A percentile compares a stretch with the other conserved stretches of the same genome.
Evolutionary conservation across 108 stramenopile genomes (phyloP).

Genomic region (Conticribra guillardii): DNA sequence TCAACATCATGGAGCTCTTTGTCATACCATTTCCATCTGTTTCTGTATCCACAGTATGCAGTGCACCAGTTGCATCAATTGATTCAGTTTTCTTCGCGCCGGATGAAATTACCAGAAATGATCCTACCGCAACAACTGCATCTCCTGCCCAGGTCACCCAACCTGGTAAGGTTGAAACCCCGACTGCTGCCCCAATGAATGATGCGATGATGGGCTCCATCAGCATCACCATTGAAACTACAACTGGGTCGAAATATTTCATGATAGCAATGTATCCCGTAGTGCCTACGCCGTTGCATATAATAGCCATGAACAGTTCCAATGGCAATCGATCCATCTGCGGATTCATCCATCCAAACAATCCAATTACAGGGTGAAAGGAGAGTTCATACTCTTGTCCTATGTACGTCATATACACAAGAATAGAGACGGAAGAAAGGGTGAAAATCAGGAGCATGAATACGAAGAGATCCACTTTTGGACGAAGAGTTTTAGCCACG

Average conservation of each 20-base stretch:
- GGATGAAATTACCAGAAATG: slow-evolving; percentile 42
- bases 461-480: slow-evolving; percentile 44
- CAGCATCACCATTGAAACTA: slow-evolving; percentile 60
- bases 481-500: slow-evolving; percentile 56
- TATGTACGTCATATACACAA: slow-evolving; percentile 38
- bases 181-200: slow-evolving; percentile 34
- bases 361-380: slow-evolving; percentile 43
- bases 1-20: no score
- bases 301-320: slow-evolving; percentile 54
- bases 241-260: slow-evolving; percentile 68
- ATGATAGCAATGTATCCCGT: slow-evolving; percentile 70
- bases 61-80: slow-evolving; percentile 55
- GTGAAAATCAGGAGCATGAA: slow-evolving; percentile 73
- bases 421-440: slow-evolving; percentile 35
- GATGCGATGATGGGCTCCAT: slow-evolving; percentile 46
- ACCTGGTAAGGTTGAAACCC: slow-evolving; percentile 38
- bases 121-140: slow-evolving; percentile 32
- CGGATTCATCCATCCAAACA: slow-evolving; percentile 57
- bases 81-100: slow-evolving; percentile 50
- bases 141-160: slow-evolving; percentile 42
- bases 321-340: slow-evolving; percentile 52
- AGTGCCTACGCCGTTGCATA: slow-evolving; percentile 64
- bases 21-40: no score
- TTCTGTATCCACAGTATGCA: slow-evolving; percentile 17
- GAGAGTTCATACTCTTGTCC: slow-evolving; percentile 35